Evolutionary conservation across 2,329 filamentous ascomycete genomes (phyloP).

Genomic region (Ascochyta viciae-villosae): DNA sequence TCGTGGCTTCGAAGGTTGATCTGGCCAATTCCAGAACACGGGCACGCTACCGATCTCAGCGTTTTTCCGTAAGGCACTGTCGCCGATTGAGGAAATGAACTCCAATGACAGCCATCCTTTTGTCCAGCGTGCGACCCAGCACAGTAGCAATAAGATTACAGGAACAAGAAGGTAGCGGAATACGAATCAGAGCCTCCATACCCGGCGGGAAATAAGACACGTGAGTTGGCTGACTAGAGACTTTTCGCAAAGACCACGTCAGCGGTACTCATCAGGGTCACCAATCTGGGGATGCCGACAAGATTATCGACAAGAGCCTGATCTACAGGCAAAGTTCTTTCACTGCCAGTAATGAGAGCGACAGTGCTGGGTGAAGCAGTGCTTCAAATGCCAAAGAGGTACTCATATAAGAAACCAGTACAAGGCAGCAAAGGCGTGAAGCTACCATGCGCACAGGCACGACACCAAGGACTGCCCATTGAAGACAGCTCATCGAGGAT

Average conservation of each 20-base stretch:
- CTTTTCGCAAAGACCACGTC: constrained; percentile 12
- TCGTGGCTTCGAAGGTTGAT: too few relatives aligned
- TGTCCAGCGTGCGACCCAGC: too few relatives aligned
- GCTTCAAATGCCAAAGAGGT: constrained; percentile 28
- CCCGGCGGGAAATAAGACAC: too few relatives aligned
- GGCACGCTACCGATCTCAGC: too few relatives aligned
- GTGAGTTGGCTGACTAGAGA: constrained; percentile 16
- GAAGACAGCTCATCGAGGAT: neutral
- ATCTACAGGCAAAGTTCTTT: constrained; percentile 23
- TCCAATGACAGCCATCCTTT: too few relatives aligned
- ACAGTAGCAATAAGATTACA: too few relatives aligned
- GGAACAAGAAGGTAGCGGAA: too few relatives aligned
- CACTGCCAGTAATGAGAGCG: constrained; percentile 23
- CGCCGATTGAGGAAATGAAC: too few relatives aligned
- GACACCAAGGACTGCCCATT: constrained; percentile 16
- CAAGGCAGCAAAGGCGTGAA: constrained; percentile 26
- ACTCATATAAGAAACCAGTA: constrained; percentile 29
- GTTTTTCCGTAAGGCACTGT: too few relatives aligned
- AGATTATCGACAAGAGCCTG: constrained; percentile 22
- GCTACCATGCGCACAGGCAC: constrained; percentile 21
- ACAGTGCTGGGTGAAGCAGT: constrained; percentile 22
- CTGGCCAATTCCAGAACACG: too few relatives aligned
- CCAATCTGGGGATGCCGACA: constrained; percentile 26
- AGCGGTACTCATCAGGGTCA: constrained; percentile 24
- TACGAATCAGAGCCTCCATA: too few relatives aligned